Percentiles rank a stretch among this genome's conserved stretches.
Conservation (phyloP, 371 early-diverging fungal genomes). For the Mucor irregularis region DNA sequence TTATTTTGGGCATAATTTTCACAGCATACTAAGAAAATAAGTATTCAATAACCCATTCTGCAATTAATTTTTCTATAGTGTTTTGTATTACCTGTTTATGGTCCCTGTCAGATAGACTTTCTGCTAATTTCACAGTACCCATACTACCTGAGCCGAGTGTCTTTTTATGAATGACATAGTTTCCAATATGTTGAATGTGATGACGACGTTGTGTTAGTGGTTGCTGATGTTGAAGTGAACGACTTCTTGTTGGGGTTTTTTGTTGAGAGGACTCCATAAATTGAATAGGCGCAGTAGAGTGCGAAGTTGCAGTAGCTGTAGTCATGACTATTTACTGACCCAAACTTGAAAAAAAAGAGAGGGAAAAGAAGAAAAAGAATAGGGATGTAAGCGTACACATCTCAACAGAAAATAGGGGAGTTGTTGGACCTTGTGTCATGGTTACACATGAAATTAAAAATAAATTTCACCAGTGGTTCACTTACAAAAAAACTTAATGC, state of each 20-base stretch:
- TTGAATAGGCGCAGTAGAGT: background rate
- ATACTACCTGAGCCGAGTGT: slow-evolving; percentile 97
- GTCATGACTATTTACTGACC: slow-evolving; percentile 1
- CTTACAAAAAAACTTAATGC: too few species aligned
- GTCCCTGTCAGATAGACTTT: slow-evolving; percentile 39
- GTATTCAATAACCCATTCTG: background rate
- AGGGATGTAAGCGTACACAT: background rate
- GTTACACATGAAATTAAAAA: background rate
- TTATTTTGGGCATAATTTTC: slow-evolving; percentile 49
- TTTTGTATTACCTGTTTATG: slow-evolving; percentile 29
- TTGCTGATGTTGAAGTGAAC: background rate
- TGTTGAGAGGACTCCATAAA: background rate
- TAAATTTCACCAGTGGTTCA: too few species aligned
- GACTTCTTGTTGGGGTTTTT: background rate
- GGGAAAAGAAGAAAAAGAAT: background rate
- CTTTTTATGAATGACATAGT: slow-evolving; percentile 59
- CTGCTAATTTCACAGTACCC: slow-evolving; percentile 96
- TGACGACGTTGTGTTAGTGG: background rate
- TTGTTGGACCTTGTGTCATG: too few species aligned
- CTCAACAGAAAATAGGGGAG: background rate
- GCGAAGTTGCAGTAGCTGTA: background rate
- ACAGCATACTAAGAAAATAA: slow-evolving; percentile 36
- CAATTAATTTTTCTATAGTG: background rate
- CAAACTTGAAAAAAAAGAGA: background rate
- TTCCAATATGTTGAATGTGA: slow-evolving; percentile 32